phyloP scores from a whole-genome alignment of 2,329 filamentous ascomycete genomes.

The Exophiala mesophila region DNA sequence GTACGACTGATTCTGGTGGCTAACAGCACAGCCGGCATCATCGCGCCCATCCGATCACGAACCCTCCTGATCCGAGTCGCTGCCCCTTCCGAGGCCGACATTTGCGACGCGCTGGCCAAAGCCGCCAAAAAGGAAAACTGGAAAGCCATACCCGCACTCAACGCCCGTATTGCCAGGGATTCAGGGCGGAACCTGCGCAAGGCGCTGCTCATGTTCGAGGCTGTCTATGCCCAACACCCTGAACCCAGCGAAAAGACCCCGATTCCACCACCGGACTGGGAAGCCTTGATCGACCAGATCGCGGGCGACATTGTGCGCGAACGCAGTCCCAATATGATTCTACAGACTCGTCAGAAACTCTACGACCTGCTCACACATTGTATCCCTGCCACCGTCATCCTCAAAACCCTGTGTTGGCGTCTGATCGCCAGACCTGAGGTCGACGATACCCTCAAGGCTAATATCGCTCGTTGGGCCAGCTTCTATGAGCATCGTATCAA shows the following conservation, averaged over 20 bases:
- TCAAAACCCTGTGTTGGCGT: conserved; percentile 94
- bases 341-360: conserved; percentile 86
- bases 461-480: conserved; percentile 91
- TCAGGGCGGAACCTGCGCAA: conserved; percentile 86
- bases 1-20: conserved; percentile 84
- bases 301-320: conserved; percentile 93
- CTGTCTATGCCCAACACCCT: conserved; percentile 88
- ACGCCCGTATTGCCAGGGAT: conserved; percentile 80
- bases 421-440: conserved; percentile 66
- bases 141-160: conserved; percentile 68
- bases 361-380: conserved; percentile 97
- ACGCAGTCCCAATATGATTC: conserved; percentile 80
- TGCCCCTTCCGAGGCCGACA: conserved; percentile 79
- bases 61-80: conserved; percentile 88
- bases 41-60: conserved; percentile 91
- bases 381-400: conserved; percentile 87
- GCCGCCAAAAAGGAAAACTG: conserved; percentile 78
- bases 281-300: conserved; percentile 80
- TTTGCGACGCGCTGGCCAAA: conserved; percentile 65
- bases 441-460: conserved; percentile 82
- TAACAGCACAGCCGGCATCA: conserved; percentile 96
- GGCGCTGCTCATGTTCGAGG: conserved; percentile 93
- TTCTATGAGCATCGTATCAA: conserved; percentile 96
- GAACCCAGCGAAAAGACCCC: conserved; percentile 61
- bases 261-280: conserved; percentile 95